These are phyloP conservation scores for Sclerotinia spermophila DNA, from an alignment of 2,329 filamentous ascomycete species.

Conservation along the genomic window DNA sequence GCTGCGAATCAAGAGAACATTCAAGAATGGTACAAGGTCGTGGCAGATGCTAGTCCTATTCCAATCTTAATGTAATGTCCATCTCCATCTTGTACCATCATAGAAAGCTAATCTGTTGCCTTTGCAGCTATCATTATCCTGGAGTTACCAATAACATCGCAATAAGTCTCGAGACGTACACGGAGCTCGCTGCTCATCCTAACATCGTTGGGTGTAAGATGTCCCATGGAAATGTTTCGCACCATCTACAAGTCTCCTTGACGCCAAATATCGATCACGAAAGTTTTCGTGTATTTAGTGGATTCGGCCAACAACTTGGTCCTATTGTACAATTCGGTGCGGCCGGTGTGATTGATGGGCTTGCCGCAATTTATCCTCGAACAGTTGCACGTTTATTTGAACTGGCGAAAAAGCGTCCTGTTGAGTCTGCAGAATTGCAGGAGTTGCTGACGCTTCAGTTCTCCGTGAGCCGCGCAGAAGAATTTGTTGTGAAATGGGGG, in stretches of 20 bases:
- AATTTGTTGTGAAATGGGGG: constrained; percentile 54
- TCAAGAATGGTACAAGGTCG: constrained; percentile 54
- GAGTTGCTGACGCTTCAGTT: constrained; percentile 52
- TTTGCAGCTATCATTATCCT: constrained; percentile 49
- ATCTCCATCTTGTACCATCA: background rate
- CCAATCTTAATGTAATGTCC: constrained; percentile 55
- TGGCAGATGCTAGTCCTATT: constrained; percentile 57
- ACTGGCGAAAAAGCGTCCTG: constrained; percentile 40
- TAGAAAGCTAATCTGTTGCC: background rate
- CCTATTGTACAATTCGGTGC: constrained; percentile 14
- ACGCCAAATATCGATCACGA: constrained; percentile 55
- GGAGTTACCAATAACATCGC: constrained; percentile 61
- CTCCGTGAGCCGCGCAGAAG: constrained; percentile 56
- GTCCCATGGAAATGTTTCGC: constrained; percentile 60
- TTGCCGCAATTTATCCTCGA: constrained; percentile 60
- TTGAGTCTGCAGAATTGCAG: constrained; percentile 41
- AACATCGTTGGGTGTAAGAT: constrained; percentile 67
- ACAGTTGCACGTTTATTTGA: constrained; percentile 54
- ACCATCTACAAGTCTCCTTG: constrained; percentile 56
- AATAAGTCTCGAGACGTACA: constrained; percentile 54
- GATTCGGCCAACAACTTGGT: constrained; percentile 8
- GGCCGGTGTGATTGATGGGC: constrained; percentile 56
- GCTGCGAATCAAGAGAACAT: constrained; percentile 50
- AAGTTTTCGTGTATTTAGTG: constrained; percentile 57
- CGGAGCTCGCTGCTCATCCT: constrained; percentile 52